phyloP scores from a whole-genome alignment of 208 protist genomes.

The Zelonia costaricensis region DNA sequence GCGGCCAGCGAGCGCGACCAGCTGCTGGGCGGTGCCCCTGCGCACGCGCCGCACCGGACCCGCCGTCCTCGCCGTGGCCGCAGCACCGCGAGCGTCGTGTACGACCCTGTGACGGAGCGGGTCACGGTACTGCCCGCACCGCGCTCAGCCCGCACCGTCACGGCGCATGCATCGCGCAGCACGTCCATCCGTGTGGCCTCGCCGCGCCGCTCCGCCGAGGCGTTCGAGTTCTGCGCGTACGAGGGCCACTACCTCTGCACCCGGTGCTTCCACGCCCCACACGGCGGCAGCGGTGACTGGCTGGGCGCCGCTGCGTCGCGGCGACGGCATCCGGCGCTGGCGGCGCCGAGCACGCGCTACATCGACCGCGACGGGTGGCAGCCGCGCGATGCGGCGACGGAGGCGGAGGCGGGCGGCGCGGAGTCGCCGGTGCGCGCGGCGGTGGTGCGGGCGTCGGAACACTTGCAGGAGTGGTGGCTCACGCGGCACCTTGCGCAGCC shows the following conservation, averaged over 20 bases:
- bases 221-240: slow-evolving; percentile 17
- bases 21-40: not conserved
- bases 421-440: not conserved
- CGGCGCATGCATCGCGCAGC: no score
- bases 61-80: not conserved
- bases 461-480: slow-evolving; percentile 12
- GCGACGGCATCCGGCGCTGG: not conserved
- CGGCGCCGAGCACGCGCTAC: not conserved
- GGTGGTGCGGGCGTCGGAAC: not conserved
- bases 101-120: no score
- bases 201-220: not conserved
- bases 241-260: slow-evolving; percentile 22
- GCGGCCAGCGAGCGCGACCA: slow-evolving; percentile 3
- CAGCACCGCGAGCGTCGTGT: not conserved
- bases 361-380: slow-evolving; percentile 7
- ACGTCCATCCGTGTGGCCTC: no score
- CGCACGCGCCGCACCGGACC: not conserved
- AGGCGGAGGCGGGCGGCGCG: not conserved
- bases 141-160: no score
- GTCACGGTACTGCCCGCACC: no score
- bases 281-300: no score
- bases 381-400: not conserved
- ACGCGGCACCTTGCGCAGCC: slow-evolving; percentile 4
- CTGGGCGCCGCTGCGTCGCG: no score
- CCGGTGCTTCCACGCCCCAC: slow-evolving; percentile 7